These are phyloP conservation scores for Vinca major DNA, from an alignment of 305 asterid species.

Conservation along the genomic window DNA sequence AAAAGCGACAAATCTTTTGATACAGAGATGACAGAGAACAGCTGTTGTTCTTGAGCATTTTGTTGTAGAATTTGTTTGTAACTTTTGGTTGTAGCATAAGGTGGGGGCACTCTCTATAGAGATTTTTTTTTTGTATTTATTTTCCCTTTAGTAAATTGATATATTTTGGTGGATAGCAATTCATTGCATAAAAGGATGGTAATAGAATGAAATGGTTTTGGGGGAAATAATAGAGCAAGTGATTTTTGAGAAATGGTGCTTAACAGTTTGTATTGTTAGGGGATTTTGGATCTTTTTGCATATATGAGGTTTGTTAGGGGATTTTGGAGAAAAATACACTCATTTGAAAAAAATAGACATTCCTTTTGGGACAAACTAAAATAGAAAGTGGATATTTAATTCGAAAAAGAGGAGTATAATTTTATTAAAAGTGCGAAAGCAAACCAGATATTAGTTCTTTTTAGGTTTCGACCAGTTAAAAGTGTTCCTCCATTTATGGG, in stretches of 20 bases:
- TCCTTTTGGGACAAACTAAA: too few relatives aligned
- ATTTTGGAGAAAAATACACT: too few relatives aligned
- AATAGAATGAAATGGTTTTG: neutral
- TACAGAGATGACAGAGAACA: neutral
- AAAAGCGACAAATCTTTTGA: constrained; percentile 2
- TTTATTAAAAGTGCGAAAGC: neutral
- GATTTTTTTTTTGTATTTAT: too few relatives aligned
- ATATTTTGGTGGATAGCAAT: neutral
- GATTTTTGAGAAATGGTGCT: constrained; percentile 8
- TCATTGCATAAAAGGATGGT: constrained; percentile 6
- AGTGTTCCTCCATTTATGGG: too few relatives aligned
- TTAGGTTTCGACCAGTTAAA: neutral
- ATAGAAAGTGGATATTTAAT: too few relatives aligned
- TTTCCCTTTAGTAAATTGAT: neutral
- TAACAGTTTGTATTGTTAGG: neutral
- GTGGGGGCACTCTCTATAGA: too few relatives aligned
- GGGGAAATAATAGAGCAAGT: neutral
- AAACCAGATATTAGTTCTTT: neutral
- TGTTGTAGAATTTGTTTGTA: too few relatives aligned
- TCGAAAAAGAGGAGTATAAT: too few relatives aligned
- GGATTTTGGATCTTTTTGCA: too few relatives aligned
- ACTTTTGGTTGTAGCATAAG: too few relatives aligned
- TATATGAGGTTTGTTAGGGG: too few relatives aligned
- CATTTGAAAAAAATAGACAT: too few relatives aligned
- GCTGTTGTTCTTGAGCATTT: neutral